Evolutionary conservation across 2,329 filamentous ascomycete species (phyloP), one percentile per base, ranked within the genome.

Genomic region (Ceratocystis huliohia): DNA sequence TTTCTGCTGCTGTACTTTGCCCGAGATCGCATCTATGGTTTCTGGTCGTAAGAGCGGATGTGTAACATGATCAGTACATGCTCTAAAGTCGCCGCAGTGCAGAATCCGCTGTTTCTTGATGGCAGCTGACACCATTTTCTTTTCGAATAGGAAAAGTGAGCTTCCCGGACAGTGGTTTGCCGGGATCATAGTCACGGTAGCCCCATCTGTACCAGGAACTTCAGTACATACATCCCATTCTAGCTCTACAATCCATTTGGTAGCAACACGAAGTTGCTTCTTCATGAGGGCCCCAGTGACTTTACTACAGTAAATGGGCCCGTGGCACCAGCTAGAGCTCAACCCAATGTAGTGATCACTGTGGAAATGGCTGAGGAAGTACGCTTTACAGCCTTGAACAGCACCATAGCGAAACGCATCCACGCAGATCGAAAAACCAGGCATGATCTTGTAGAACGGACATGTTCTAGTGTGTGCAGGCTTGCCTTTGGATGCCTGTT

Each of bases 361-460:
- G 75, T 99, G 94, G 71, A 97, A 99, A 73, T 99, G 94, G 71
- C 92, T 96, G 10, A 99, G 81, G 71, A 99, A 99, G 74, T 99
- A 99, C 1, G 93, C 94, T 65, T 89, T 88, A 74, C 92, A 96
- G 0, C 91, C 92, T 73, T 95, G 83, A 0, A 99, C 90, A 3
- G 92, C 91, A 1, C 94, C 94, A 72, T 97, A 99, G 22, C 93
- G 86, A 73, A 99, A 96, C 0, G 94, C 94, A 75, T 99, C 94
- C 0, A 99, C 94, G 67, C 91, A 95, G 65, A 97, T 95, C 69
- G 83, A 90, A 72, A 96, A 88, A 0, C 91, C 91, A 0, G 93
- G 92, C 77, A 99, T 87, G 69, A 97, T 96, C 75, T 99, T 99
- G 79, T 99, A 99, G 72, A 99, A 99, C 0, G 94, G 94, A 73